These are phyloP conservation scores for Gonapodya sp. DNA, from an alignment of 192 early-diverging fungal species.

Conservation along the genomic window DNA sequence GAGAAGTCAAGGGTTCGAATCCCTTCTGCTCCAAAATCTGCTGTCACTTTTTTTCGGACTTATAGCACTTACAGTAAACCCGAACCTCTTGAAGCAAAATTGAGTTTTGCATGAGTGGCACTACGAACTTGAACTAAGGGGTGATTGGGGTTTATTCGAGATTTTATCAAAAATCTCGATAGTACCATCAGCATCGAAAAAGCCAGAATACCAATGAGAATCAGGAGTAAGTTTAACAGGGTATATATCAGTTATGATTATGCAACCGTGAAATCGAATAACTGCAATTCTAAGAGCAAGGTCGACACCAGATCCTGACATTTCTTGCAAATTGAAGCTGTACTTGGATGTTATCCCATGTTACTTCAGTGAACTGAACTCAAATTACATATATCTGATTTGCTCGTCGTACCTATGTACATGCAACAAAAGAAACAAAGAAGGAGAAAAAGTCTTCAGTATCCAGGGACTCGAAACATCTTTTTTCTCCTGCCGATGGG, in stretches of 20 bases:
- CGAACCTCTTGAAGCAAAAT: not conserved
- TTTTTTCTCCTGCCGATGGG: not conserved
- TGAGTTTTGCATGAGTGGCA: not conserved
- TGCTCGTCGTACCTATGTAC: not conserved
- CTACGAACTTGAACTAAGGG: not conserved
- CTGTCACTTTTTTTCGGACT: not conserved
- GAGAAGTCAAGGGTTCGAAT: conserved; percentile 49
- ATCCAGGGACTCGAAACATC: not conserved
- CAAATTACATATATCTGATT: not conserved
- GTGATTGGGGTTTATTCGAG: not conserved
- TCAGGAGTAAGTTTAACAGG: too few species aligned
- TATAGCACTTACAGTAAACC: not conserved
- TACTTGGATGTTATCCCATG: not conserved
- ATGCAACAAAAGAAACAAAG: not conserved
- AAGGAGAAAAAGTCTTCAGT: not conserved
- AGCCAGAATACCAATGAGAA: too few species aligned
- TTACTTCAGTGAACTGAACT: not conserved
- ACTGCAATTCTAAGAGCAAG: not conserved
- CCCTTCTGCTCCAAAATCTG: conserved; percentile 35
- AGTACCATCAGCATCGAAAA: too few species aligned
- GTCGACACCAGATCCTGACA: not conserved
- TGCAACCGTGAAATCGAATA: not conserved
- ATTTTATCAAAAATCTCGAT: too few species aligned
- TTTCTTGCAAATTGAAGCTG: not conserved
- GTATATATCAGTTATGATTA: too few species aligned